Base-by-base conservation (phyloP, 2,329 filamentous ascomycete genomes). In the Triangularia verruculosa region DNA sequence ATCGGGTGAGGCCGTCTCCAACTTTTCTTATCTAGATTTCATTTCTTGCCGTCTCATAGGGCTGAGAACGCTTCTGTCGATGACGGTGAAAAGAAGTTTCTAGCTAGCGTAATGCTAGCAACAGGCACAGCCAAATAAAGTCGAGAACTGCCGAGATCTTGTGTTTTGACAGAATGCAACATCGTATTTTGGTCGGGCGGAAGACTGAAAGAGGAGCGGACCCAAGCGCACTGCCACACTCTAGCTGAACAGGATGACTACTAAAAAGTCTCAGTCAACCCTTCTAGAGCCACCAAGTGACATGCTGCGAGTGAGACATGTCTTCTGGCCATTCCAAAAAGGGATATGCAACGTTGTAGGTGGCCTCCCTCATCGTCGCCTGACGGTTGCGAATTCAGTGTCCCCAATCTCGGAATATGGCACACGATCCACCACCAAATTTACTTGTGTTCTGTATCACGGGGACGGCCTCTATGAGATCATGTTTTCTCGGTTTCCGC, bases 281-380 rank as follows among this genome's bases (percentile, higher is more conserved):
- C 34, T 39, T 39, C 34, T 22, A 47, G 39, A 47, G 39, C 39
- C 39, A 47, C 39, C 39, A 20, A 47, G 39, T 47, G 39, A 47
- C 39, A 47, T 47, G 39, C 39, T 47, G 17, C 22, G 20, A 47
- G 25, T 27, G 30, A 58, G 56, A 58, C 56, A 58, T 58, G 28
- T 58, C 20, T 58, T 20, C 20, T 47, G 17, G 32, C 30, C 56
- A 24, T n/a, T n/a, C n/a, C n/a, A 39, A 39, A 34, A 39, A 58
- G 34, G 56, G 56, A 58, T 22, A 47, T 58, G 56, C 30, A 58
- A 58, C 56, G 56, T 58, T 58, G 32, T 58, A 39, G 47, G 30
- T 47, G 39, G 39, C 39, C n/a, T 20, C n/a, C 39, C n/a, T 47
- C 39, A n/a, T 47, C n/a, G 39, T 17, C 17, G 17, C 20, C 39